phyloP scores from a whole-genome alignment of 768 basidiomycete genomes.

The Suillus clintonianus region DNA sequence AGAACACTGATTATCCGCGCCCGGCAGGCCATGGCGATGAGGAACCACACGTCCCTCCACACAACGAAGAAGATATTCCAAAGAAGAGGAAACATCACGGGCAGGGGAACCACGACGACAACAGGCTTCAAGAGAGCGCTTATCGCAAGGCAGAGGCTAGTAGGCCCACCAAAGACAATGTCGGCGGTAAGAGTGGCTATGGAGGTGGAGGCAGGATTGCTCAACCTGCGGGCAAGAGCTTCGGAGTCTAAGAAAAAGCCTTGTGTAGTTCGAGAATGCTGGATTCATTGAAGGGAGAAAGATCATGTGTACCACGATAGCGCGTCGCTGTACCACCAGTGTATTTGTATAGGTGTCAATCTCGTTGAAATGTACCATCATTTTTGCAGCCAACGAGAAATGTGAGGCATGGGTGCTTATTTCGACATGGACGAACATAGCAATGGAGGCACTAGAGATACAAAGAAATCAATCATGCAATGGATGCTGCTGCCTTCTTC shows the following conservation, averaged over 20 bases:
- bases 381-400: background rate
- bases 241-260: conserved; percentile 30
- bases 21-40: conserved; percentile 45
- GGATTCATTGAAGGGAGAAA: background rate
- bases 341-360: conserved; percentile 1
- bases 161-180: conserved; percentile 47
- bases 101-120: conserved; percentile 41
- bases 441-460: conserved; percentile 23
- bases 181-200: conserved; percentile 35
- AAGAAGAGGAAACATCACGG: conserved; percentile 51
- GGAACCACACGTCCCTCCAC: conserved; percentile 33
- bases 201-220: conserved; percentile 53
- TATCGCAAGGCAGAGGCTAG: conserved; percentile 50
- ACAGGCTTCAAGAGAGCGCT: conserved; percentile 46
- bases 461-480: conserved; percentile 22
- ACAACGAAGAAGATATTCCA: conserved; percentile 47
- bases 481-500: conserved; percentile 47
- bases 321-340: background rate
- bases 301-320: background rate
- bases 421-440: conserved; percentile 24
- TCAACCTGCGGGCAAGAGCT: conserved; percentile 54
- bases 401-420: conserved; percentile 14
- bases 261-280: conserved; percentile 6
- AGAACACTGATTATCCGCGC: conserved; percentile 51
- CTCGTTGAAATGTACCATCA: background rate